A percentile compares a stretch with the other conserved stretches of the same genome.
Evolutionary conservation across 148 eudicot genomes (phyloP).

Genomic region (Vaccinium macrocarpon): DNA sequence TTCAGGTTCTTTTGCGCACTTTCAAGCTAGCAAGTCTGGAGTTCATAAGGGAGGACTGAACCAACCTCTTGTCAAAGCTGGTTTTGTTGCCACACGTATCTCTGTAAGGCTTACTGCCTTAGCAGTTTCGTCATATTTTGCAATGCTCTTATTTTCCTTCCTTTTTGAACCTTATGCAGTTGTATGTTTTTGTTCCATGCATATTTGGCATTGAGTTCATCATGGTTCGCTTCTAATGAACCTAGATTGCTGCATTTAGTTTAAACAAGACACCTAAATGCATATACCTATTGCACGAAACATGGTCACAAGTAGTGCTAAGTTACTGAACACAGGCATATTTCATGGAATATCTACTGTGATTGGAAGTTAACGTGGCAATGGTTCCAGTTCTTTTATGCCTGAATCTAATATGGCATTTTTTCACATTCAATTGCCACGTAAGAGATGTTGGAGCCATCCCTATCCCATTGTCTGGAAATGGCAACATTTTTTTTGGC

Average conservation of each 20-base stretch:
- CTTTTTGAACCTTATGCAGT: not conserved
- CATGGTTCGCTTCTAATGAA: not conserved
- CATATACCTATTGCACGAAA: not conserved
- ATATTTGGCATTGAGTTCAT: not conserved
- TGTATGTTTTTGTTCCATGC: not conserved
- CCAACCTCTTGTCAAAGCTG: conserved; percentile 81
- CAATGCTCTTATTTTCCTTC: not conserved
- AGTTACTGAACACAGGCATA: not conserved
- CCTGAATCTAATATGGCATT: not conserved
- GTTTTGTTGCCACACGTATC: conserved; percentile 96
- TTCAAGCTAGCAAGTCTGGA: conserved; percentile 98
- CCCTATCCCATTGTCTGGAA: not conserved
- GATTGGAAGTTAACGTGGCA: not conserved
- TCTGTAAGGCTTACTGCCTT: conserved; percentile 53
- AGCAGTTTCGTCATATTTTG: not conserved
- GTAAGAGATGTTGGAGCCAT: not conserved
- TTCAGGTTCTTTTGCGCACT: conserved; percentile 96
- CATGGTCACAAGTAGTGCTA: not conserved
- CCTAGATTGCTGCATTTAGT: not conserved
- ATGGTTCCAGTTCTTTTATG: not conserved
- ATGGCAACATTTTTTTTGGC: too few species aligned
- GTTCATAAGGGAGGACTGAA: conserved; percentile 85
- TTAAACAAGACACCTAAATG: not conserved
- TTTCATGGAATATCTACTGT: not conserved
- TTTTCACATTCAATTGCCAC: conserved; percentile 2